Conservation (phyloP, 169 alveolate species). For the Plasmodium vivax region DNA sequence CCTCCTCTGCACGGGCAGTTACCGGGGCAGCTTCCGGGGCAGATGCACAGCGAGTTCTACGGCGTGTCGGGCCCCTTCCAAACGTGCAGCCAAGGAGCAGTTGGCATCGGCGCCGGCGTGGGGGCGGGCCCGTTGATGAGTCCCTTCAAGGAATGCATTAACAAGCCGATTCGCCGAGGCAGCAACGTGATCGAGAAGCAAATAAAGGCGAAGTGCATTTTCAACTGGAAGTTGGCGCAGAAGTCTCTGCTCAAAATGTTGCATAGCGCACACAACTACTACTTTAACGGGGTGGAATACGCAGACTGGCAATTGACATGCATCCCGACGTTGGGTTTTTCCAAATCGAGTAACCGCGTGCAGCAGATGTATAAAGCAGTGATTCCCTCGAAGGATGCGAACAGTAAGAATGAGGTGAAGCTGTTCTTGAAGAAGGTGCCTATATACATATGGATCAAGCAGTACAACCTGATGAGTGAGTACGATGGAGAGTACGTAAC, state of each 20-base stretch:
- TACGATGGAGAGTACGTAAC: conserved; percentile 85
- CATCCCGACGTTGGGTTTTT: conserved; percentile 81
- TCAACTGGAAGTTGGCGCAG: conserved; percentile 42
- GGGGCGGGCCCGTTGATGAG: neutral
- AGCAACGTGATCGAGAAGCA: conserved; percentile 32
- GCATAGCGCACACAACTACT: conserved; percentile 63
- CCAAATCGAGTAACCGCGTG: conserved; percentile 81
- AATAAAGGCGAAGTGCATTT: conserved; percentile 40
- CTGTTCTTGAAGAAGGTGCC: conserved; percentile 84
- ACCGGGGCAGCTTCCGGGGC: no score
- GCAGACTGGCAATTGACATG: conserved; percentile 76
- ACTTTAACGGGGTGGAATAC: conserved; percentile 76
- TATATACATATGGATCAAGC: conserved; percentile 82
- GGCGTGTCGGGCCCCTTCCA: neutral
- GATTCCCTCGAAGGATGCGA: conserved; percentile 28
- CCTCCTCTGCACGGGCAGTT: neutral
- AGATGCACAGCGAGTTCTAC: neutral
- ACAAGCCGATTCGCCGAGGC: conserved; percentile 9
- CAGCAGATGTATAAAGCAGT: conserved; percentile 78
- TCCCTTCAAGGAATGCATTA: conserved; percentile 1
- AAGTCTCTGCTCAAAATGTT: neutral
- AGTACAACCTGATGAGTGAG: conserved; percentile 78
- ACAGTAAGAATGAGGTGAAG: conserved; percentile 34
- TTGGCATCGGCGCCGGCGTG: neutral
- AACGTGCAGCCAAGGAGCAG: neutral